Evolutionary conservation across 768 basidiomycete species (phyloP).

Genomic region (Hemileccinum rubropunctum): DNA sequence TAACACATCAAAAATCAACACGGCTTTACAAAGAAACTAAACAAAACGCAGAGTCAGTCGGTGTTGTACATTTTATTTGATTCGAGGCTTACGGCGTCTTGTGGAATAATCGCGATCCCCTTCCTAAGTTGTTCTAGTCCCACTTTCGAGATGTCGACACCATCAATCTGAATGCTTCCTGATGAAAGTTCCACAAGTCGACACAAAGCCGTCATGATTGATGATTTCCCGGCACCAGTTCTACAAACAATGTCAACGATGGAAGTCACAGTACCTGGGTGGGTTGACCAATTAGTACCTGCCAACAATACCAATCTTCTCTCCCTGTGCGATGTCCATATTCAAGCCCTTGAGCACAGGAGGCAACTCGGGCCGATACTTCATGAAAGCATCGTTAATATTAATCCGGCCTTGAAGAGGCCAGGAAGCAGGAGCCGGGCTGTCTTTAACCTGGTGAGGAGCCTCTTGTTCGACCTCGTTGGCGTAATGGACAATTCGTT

Average conservation of each 20-base stretch:
- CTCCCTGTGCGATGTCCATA: slow-evolving; percentile 67
- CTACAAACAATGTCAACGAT: slow-evolving; percentile 28
- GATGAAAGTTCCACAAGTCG: slow-evolving; percentile 77
- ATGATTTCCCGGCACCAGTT: slow-evolving; percentile 88
- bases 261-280: too few relatives aligned
- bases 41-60: not conserved
- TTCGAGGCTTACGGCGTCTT: slow-evolving; percentile 47
- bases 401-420: slow-evolving; percentile 71
- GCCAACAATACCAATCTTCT: slow-evolving; percentile 93
- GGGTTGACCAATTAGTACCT: slow-evolving; percentile 29
- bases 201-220: slow-evolving; percentile 86
- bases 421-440: slow-evolving; percentile 64
- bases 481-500: slow-evolving; percentile 81
- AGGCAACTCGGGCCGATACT: slow-evolving; percentile 86
- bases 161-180: slow-evolving; percentile 79
- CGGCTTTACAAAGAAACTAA: slow-evolving; percentile 39
- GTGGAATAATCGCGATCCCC: slow-evolving; percentile 77
- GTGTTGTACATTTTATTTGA: not conserved
- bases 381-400: slow-evolving; percentile 73
- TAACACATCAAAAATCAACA: slow-evolving; percentile 6
- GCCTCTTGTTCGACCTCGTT: slow-evolving; percentile 81
- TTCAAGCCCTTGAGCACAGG: slow-evolving; percentile 80
- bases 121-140: slow-evolving; percentile 73
- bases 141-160: slow-evolving; percentile 76
- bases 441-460: slow-evolving; percentile 60